These are phyloP conservation scores for Pseudozyma thailandica DNA, from an alignment of 1,284 basidiomycete species.

Conservation along the genomic window DNA sequence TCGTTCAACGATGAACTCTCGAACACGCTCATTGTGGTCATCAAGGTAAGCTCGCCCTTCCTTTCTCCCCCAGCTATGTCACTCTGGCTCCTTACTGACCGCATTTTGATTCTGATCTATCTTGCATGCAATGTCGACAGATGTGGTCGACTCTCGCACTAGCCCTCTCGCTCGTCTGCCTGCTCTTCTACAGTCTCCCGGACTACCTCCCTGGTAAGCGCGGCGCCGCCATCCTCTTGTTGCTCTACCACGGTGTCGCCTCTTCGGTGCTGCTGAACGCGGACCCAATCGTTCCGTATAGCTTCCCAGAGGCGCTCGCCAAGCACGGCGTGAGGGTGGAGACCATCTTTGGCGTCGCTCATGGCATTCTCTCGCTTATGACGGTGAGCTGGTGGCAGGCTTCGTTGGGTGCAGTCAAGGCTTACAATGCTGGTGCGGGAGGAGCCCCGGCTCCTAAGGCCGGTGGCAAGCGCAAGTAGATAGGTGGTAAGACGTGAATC, in stretches of 20 bases:
- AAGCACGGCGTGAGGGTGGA: conserved; percentile 63
- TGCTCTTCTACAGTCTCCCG: conserved; percentile 62
- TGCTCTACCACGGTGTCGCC: conserved; percentile 79
- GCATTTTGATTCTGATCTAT: not conserved
- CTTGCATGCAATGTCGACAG: conserved; percentile 3
- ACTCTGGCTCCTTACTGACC: not conserved
- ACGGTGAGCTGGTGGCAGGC: conserved; percentile 49
- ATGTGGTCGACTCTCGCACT: conserved; percentile 33
- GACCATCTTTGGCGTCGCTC: conserved; percentile 30
- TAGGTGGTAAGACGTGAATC: too few relatives aligned
- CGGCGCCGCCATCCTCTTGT: conserved; percentile 79
- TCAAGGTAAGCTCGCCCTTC: conserved; percentile 73
- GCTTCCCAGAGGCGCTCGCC: conserved; percentile 76
- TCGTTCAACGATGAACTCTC: conserved; percentile 79
- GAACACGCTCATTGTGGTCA: conserved; percentile 79
- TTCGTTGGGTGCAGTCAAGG: conserved; percentile 25
- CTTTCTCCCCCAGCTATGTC: not conserved
- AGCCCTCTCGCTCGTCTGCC: conserved; percentile 35
- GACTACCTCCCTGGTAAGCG: conserved; percentile 86
- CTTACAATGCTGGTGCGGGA: conserved; percentile 10
- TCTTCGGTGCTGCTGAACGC: conserved; percentile 80
- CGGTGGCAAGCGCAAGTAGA: conserved; percentile 24
- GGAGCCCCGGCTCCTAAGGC: conserved; percentile 7
- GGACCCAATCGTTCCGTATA: conserved; percentile 80
- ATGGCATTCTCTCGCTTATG: conserved; percentile 45